Evolutionary conservation across 2,329 filamentous ascomycete species (phyloP).

Genomic region (Amylocarpus encephaloides): DNA sequence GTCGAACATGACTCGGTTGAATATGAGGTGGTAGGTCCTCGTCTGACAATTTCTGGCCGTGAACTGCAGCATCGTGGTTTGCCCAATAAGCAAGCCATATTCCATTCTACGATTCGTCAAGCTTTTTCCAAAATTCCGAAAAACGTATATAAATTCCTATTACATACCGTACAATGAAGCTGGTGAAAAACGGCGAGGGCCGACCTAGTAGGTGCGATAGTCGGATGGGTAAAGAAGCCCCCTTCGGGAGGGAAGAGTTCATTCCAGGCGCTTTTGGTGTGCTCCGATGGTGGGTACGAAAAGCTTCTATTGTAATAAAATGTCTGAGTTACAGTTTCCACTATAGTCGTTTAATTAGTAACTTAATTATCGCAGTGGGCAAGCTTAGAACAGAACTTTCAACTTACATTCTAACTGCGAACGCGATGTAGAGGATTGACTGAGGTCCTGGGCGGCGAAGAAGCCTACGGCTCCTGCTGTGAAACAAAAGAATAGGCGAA

Average conservation of each 20-base stretch:
- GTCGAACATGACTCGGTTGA: neutral
- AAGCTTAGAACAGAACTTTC: no score
- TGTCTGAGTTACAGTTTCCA: neutral
- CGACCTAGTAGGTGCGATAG: neutral
- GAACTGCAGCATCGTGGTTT: neutral
- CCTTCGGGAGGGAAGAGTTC: neutral
- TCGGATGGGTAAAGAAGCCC: neutral
- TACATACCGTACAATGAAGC: neutral
- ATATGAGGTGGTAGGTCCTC: neutral
- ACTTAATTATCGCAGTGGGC: no score
- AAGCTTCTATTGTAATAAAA: conserved; percentile 3
- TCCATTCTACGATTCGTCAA: neutral
- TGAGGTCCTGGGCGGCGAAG: neutral
- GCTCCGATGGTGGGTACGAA: neutral
- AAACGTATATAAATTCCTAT: neutral
- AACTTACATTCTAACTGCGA: no score
- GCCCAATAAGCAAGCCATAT: neutral
- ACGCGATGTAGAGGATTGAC: neutral
- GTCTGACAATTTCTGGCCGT: neutral
- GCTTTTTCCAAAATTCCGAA: neutral
- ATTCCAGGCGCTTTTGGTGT: neutral
- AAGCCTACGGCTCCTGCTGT: neutral
- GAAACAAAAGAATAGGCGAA: neutral
- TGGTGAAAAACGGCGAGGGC: neutral
- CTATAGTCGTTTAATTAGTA: neutral